A percentile compares a stretch with the other conserved stretches of the same genome.
Conservation (phyloP, 257 asterid genomes). For the Leonotis leonurus region DNA sequence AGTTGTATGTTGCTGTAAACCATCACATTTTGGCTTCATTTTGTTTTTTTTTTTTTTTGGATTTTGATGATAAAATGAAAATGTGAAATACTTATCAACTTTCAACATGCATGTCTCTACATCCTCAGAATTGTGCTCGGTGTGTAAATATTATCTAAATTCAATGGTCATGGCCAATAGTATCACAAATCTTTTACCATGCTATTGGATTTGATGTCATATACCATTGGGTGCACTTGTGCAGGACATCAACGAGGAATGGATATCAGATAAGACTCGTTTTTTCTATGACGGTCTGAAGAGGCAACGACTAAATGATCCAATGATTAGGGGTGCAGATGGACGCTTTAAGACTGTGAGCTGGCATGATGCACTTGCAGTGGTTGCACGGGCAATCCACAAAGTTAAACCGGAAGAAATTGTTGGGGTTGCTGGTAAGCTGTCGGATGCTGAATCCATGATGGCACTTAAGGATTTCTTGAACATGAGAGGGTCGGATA, state of each 20-base stretch:
- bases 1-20: neutral
- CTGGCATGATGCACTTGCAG: conserved; percentile 93
- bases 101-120: neutral
- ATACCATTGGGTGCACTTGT: conserved; percentile 16
- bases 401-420: conserved; percentile 78
- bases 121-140: neutral
- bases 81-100: neutral
- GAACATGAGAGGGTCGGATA: conserved; percentile 89
- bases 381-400: conserved; percentile 75
- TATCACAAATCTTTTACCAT: neutral
- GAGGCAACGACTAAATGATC: conserved; percentile 97
- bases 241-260: conserved; percentile 96
- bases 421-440: conserved; percentile 91
- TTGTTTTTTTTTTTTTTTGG: neutral
- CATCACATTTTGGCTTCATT: neutral
- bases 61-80: conserved; percentile 1
- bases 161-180: neutral
- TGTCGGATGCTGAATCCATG: conserved; percentile 98
- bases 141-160: neutral
- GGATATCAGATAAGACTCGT: conserved; percentile 99
- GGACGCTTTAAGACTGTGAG: conserved; percentile 91
- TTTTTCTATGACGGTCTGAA: conserved; percentile 95
- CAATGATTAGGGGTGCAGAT: conserved; percentile 94
- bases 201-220: neutral
- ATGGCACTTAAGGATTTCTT: conserved; percentile 85